Base-by-base conservation (phyloP, 139 green algal genomes). In the Raphidocelis subcapitata region DNA sequence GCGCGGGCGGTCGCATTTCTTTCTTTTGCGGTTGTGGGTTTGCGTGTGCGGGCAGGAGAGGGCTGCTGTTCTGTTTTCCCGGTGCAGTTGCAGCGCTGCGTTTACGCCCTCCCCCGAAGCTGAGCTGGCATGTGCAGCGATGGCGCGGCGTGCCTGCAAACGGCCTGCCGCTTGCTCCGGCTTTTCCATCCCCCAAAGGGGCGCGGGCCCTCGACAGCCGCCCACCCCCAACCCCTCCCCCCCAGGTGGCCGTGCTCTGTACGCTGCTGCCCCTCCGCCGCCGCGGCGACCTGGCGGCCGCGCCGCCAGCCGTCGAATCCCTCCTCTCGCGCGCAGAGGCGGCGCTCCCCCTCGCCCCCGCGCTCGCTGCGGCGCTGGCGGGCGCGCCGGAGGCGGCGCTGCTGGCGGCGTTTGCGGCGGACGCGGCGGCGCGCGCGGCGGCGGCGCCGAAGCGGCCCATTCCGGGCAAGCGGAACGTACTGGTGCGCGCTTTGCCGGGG, bases 391-490 rank as follows among this genome's bases (percentile, higher is more conserved):
- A 35, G 51, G 54, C 32, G 1, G 66, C 67, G 4, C 29, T 79
- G 26, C 33, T 74, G 35, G 68, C 69, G 16, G 63, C 59, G 3
- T 78, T 83, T 18, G 70, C 68, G 2, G 76, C 81, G 0, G 82
- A 93, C 56, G 75, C 68, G 0, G 84, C 74, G 1, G 75, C 72
- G 1, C 73, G 52, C 32, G n/a, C 16, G 5, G 80, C 86, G 5
- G 37, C 69, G 16, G 46, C 36, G 15, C 85, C 84, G 29, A 82
- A 80, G 73, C 74, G 88, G 59, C 89, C 89, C 8, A 65, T 79
- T 20, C 55, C 67, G 1, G 84, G 81, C n/a, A 36, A 77, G 31
- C 79, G 81, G 51, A 89, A 89, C 79, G 84, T 89, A 47, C 79
- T 89, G 74, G 80, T 85, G 47, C 52, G 80, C 28, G 33, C 35